A percentile compares a stretch with the other conserved stretches of the same genome.
Evolutionary conservation across 495 filamentous ascomycete genomes (phyloP).

Genomic region (Bacidia rubella): DNA sequence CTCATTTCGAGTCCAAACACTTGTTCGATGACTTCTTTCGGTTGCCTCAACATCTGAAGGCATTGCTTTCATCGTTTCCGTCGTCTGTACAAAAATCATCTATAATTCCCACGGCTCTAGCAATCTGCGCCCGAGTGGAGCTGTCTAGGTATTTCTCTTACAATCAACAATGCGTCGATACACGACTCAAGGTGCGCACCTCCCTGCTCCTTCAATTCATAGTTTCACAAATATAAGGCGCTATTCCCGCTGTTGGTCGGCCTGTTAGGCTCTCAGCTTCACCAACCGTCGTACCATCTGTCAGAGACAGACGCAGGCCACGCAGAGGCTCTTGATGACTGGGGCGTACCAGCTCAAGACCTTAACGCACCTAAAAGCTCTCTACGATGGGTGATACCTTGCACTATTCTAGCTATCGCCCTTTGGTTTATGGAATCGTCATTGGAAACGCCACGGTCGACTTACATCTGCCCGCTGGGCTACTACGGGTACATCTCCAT

Average conservation of each 20-base stretch:
- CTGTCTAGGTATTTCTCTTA: conserved; percentile 26
- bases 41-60: background rate
- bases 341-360: background rate
- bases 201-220: background rate
- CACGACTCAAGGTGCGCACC: conserved; percentile 28
- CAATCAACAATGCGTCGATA: conserved; percentile 29
- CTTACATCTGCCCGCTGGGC: conserved; percentile 33
- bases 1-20: too few species aligned
- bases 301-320: conserved; percentile 1
- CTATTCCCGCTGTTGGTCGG: conserved; percentile 28
- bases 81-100: background rate
- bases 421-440: background rate
- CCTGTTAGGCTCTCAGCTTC: conserved; percentile 20
- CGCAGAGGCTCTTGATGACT: background rate
- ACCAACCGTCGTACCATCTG: background rate
- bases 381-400: background rate
- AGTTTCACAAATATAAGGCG: conserved; percentile 6
- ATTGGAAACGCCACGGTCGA: conserved; percentile 22
- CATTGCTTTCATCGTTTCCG: background rate
- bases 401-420: background rate
- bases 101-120: conserved; percentile 7
- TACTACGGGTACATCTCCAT: conserved; percentile 19
- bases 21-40: background rate
- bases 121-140: conserved; percentile 29
- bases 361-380: background rate